Percentiles rank a stretch among this genome's conserved stretches.
Conservation (phyloP, 2,329 filamentous ascomycete species). For the Aureobasidium leucospermi region DNA sequence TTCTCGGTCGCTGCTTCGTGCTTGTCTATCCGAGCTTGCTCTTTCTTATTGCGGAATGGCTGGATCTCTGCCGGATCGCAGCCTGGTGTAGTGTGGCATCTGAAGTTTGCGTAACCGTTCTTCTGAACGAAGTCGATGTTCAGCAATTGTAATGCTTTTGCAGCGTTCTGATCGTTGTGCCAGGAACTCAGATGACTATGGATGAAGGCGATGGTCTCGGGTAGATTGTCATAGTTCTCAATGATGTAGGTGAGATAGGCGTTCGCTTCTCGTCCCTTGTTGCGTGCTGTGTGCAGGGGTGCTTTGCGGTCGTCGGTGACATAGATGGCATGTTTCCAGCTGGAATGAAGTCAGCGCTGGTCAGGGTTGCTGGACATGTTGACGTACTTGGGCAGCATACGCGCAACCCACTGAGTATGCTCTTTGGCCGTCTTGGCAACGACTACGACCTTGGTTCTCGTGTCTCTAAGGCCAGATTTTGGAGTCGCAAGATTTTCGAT, state of each 20-base stretch:
- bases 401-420: conserved; percentile 38
- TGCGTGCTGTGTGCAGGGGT: conserved; percentile 19
- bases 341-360: neutral
- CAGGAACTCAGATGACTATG: conserved; percentile 23
- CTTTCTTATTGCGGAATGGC: conserved; percentile 32
- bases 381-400: conserved; percentile 39
- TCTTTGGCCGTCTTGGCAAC: conserved; percentile 39
- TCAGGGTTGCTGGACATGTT: neutral
- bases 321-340: conserved; percentile 41
- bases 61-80: conserved; percentile 44
- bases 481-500: conserved; percentile 6
- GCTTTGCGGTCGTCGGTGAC: conserved; percentile 28
- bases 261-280: conserved; percentile 42
- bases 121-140: conserved; percentile 42
- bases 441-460: conserved; percentile 20
- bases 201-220: conserved; percentile 22
- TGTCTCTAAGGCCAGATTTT: conserved; percentile 2
- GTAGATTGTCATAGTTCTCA: conserved; percentile 36
- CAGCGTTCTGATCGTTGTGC: conserved; percentile 14
- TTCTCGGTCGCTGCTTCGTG: conserved; percentile 40
- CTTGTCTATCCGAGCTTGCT: neutral
- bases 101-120: conserved; percentile 48
- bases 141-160: conserved; percentile 24
- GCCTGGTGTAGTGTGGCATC: conserved; percentile 46
- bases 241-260: conserved; percentile 43